Percentiles rank a stretch among this genome's conserved stretches.
These are phyloP conservation scores for Talaromyces thailandensis DNA, from an alignment of 495 filamentous ascomycete species.

Conservation along the genomic window DNA sequence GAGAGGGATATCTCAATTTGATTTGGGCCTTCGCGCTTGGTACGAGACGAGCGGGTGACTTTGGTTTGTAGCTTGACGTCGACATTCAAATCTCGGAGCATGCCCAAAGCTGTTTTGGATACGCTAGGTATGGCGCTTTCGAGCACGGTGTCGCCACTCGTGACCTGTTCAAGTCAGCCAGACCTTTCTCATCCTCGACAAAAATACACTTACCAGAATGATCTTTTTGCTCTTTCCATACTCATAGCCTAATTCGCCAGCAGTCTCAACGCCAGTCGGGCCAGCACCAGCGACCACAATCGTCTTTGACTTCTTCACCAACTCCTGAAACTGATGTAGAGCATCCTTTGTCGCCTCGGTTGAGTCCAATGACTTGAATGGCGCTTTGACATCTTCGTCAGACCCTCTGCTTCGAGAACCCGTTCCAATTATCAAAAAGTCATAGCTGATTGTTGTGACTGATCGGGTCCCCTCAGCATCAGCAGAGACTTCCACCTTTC, in stretches of 20 bases:
- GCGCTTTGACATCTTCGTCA: conserved; percentile 7
- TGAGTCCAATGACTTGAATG: conserved; percentile 25
- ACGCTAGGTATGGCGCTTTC: not conserved
- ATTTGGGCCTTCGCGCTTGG: not conserved
- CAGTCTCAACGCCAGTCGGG: conserved; percentile 33
- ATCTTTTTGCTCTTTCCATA: conserved; percentile 14
- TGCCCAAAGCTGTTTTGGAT: conserved; percentile 1
- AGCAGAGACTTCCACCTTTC: conserved; percentile 17
- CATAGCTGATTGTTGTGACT: conserved; percentile 19
- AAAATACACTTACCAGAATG: not conserved
- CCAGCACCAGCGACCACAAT: conserved; percentile 38
- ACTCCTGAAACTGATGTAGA: conserved; percentile 25
- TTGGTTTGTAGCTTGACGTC: conserved; percentile 5
- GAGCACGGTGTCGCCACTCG: not conserved
- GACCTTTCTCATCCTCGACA: too few species aligned
- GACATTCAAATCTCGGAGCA: not conserved
- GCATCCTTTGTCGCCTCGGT: conserved; percentile 36
- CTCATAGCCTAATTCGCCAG: conserved; percentile 32
- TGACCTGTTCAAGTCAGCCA: not conserved
- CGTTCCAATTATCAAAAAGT: conserved; percentile 36
- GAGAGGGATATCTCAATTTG: conserved; percentile 28
- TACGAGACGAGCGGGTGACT: not conserved
- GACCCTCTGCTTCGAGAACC: conserved; percentile 22
- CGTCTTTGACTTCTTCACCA: conserved; percentile 25
- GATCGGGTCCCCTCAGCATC: not conserved